These are phyloP conservation scores for Talaromyces sp. DNA, from an alignment of 2,329 filamentous ascomycete genomes.

Conservation along the genomic window DNA sequence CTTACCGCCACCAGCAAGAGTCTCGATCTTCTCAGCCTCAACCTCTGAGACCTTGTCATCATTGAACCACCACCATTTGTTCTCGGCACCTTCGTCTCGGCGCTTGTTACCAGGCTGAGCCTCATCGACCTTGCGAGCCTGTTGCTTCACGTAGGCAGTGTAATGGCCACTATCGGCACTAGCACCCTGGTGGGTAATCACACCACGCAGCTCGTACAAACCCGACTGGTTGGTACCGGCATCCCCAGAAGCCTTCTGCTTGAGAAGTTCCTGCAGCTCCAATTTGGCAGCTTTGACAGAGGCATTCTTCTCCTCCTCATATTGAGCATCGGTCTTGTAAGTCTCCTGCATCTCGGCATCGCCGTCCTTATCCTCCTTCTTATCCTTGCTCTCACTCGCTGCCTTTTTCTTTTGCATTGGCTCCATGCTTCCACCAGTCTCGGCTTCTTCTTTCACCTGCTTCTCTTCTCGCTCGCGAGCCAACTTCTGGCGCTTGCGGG, in stretches of 20 bases:
- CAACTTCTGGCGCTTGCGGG: slow-evolving; percentile 87
- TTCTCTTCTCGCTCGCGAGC: slow-evolving; percentile 60
- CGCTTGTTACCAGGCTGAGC: slow-evolving; percentile 69
- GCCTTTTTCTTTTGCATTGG: slow-evolving; percentile 54
- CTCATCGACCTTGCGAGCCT: slow-evolving; percentile 63
- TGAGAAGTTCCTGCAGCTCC: slow-evolving; percentile 78
- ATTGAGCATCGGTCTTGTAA: slow-evolving; percentile 92
- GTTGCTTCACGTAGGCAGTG: slow-evolving; percentile 96
- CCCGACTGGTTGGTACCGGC: slow-evolving; percentile 89
- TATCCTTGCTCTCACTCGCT: slow-evolving; percentile 53
- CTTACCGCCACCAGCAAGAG: slow-evolving; percentile 81
- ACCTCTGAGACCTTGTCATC: slow-evolving; percentile 97
- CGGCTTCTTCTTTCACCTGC: slow-evolving; percentile 42
- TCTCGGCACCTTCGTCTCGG: slow-evolving; percentile 77
- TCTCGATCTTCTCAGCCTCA: slow-evolving; percentile 84
- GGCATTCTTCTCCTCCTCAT: slow-evolving; percentile 80
- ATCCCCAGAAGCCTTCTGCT: slow-evolving; percentile 73
- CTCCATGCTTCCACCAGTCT: slow-evolving; percentile 35
- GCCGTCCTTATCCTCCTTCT: slow-evolving; percentile 59
- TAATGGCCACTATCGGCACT: slow-evolving; percentile 98
- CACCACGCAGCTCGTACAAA: slow-evolving; percentile 88
- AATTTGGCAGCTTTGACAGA: slow-evolving; percentile 80
- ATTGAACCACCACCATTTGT: slow-evolving; percentile 99
- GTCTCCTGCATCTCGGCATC: slow-evolving; percentile 73
- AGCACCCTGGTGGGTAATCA: slow-evolving; percentile 94